Evolutionary conservation across 225 moss, liverwort and hornwort species (phyloP).

Genomic region (Takakia lepidozioides): DNA sequence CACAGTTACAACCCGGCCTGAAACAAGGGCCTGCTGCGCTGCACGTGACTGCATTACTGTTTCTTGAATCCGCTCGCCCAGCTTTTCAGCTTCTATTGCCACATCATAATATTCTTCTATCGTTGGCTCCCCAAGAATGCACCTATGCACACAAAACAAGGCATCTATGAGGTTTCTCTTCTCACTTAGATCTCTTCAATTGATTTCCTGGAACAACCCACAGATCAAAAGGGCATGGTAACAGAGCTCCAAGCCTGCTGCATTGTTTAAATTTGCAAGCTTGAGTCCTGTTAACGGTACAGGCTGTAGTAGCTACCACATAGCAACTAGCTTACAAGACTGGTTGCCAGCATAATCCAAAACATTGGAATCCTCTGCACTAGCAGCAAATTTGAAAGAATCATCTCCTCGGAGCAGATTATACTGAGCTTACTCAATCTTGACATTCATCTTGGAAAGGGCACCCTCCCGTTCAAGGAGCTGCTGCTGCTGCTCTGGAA

Average conservation of each 20-base stretch:
- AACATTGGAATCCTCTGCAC: background rate
- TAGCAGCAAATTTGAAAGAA: background rate
- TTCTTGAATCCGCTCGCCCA: conserved; percentile 77
- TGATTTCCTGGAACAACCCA: no score
- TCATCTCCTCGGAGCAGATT: no score
- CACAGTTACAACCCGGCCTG: conserved; percentile 82
- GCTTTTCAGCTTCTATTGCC: conserved; percentile 66
- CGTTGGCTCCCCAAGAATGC: conserved; percentile 84
- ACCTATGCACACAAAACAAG: conserved; percentile 20
- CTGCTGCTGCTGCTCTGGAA: conserved; percentile 94
- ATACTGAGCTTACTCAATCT: conserved; percentile 90
- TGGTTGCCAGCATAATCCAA: no score
- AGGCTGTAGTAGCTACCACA: no score
- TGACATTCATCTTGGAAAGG: conserved; percentile 91
- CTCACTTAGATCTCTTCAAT: no score
- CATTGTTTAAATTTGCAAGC: no score
- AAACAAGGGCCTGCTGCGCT: conserved; percentile 86
- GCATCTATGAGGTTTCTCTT: background rate
- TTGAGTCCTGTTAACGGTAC: no score
- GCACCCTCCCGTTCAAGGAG: conserved; percentile 90
- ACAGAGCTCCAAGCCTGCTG: no score
- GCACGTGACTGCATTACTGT: conserved; percentile 84
- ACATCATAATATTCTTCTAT: conserved; percentile 86
- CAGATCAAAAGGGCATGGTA: background rate
- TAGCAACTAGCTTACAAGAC: no score